These are phyloP conservation scores for Calcarisporium arbuscula DNA, from an alignment of 2,329 filamentous ascomycete species.

Conservation along the genomic window DNA sequence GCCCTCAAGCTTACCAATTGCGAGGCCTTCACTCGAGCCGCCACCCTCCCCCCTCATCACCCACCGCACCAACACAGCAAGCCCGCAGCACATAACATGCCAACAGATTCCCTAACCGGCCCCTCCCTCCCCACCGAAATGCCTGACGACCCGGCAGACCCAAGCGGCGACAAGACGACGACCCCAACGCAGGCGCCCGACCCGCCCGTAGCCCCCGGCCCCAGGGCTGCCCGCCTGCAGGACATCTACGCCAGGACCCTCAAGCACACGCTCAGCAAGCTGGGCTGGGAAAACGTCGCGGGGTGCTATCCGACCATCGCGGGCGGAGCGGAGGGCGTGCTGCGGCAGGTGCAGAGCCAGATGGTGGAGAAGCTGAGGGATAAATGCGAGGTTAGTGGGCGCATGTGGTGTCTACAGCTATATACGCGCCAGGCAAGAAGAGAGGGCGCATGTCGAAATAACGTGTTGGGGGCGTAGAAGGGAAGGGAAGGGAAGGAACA, in stretches of 20 bases:
- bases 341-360: conserved; percentile 49
- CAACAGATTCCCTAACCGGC: too few species aligned
- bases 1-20: too few species aligned
- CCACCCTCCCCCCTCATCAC: too few species aligned
- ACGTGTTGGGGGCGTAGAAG: too few species aligned
- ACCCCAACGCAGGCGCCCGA: conserved; percentile 18
- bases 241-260: conserved; percentile 48
- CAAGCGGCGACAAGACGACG: conserved; percentile 4
- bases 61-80: too few species aligned
- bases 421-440: background rate
- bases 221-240: conserved; percentile 49
- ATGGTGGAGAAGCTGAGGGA: conserved; percentile 50
- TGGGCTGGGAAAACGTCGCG: conserved; percentile 51
- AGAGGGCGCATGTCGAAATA: background rate
- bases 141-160: conserved; percentile 1
- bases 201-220: conserved; percentile 43
- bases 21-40: too few species aligned
- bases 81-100: too few species aligned
- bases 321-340: conserved; percentile 39
- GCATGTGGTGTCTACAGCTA: background rate
- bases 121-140: too few species aligned
- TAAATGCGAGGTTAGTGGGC: conserved; percentile 41
- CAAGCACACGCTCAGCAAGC: conserved; percentile 45
- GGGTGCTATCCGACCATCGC: conserved; percentile 58
- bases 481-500: background rate